Evolutionary conservation across 2,329 filamentous ascomycete genomes (phyloP).

Genomic region (Nemania bipapillata): DNA sequence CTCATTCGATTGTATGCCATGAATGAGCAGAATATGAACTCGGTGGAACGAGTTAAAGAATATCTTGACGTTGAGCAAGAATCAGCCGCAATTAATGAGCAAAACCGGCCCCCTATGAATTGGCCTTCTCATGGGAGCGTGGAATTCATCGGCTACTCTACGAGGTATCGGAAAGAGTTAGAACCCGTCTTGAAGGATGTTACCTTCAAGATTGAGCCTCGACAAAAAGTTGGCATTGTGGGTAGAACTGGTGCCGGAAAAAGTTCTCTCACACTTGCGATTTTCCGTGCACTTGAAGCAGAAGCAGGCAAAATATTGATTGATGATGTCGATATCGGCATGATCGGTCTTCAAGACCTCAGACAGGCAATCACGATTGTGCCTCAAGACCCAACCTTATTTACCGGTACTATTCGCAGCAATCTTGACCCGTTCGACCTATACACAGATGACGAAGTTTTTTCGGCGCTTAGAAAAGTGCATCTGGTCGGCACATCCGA

Average conservation of each 20-base stretch:
- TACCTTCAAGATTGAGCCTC: conserved; percentile 84
- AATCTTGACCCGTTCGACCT: conserved; percentile 93
- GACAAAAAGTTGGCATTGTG: conserved; percentile 95
- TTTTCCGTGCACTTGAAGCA: conserved; percentile 93
- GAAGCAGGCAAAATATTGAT: conserved; percentile 89
- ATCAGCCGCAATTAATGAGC: conserved; percentile 78
- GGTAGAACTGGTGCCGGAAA: conserved; percentile 96
- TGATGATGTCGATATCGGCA: conserved; percentile 88
- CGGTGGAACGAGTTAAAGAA: conserved; percentile 95
- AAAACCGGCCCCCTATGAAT: conserved; percentile 77
- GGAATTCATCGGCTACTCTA: conserved; percentile 88
- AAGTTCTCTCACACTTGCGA: conserved; percentile 89
- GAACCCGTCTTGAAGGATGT: conserved; percentile 86
- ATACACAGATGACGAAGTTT: conserved; percentile 91
- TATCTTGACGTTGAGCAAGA: conserved; percentile 97
- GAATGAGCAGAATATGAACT: conserved; percentile 99
- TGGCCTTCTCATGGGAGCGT: conserved; percentile 90
- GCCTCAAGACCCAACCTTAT: conserved; percentile 94
- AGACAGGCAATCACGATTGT: conserved; percentile 96
- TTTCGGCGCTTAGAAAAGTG: conserved; percentile 84
- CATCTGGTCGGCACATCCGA: conserved; percentile 80
- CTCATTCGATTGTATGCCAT: conserved; percentile 91
- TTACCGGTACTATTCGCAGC: conserved; percentile 88
- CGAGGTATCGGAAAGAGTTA: conserved; percentile 86
- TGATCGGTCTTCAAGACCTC: conserved; percentile 91